Conservation (phyloP, 2,329 filamentous ascomycete genomes). For the Zopfia rhizophila region DNA sequence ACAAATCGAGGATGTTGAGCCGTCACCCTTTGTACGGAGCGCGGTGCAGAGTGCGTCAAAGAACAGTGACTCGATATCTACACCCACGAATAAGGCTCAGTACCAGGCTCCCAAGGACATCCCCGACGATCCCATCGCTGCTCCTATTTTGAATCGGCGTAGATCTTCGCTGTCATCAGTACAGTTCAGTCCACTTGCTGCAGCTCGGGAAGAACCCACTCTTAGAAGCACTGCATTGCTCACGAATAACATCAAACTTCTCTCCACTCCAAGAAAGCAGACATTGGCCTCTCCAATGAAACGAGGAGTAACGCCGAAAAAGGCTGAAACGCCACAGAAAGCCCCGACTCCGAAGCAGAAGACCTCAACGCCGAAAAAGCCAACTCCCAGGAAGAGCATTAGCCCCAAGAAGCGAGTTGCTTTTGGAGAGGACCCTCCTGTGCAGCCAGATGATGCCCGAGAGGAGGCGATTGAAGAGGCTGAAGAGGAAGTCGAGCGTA, state of each 20-base stretch:
- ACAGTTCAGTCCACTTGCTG: constrained; percentile 48
- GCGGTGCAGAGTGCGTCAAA: constrained; percentile 32
- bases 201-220: constrained; percentile 37
- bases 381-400: constrained; percentile 38
- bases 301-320: constrained; percentile 49
- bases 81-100: constrained; percentile 31
- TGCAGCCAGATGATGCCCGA: constrained; percentile 39
- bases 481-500: constrained; percentile 64
- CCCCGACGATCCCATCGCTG: constrained; percentile 45
- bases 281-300: constrained; percentile 55
- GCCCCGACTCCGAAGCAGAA: constrained; percentile 53
- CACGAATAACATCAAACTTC: constrained; percentile 58
- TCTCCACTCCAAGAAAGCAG: constrained; percentile 62
- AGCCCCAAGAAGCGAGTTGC: constrained; percentile 48
- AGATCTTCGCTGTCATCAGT: constrained; percentile 47
- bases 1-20: constrained; percentile 44
- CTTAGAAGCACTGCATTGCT: constrained; percentile 48
- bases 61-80: constrained; percentile 28
- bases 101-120: constrained; percentile 29
- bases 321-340: constrained; percentile 50
- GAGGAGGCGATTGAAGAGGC: constrained; percentile 24
- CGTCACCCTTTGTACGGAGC: constrained; percentile 46
- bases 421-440: constrained; percentile 39
- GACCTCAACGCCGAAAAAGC: constrained; percentile 49
- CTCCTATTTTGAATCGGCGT: constrained; percentile 46